Evolutionary conservation across 2,329 filamentous ascomycete genomes (phyloP).

Genomic region (Fusarium concolor): DNA sequence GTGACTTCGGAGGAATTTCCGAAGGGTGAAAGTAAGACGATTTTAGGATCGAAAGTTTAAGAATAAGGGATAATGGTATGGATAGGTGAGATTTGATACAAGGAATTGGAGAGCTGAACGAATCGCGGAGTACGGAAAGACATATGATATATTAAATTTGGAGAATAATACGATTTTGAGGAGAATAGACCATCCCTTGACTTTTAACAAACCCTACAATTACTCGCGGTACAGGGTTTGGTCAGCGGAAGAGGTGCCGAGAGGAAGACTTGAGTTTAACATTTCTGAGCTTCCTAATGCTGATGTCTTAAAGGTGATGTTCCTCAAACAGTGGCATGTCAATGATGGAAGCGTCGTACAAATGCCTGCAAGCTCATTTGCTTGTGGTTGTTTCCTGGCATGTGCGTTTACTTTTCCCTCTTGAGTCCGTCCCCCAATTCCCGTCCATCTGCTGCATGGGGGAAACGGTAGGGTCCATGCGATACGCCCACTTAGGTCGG

Average conservation of each 20-base stretch:
- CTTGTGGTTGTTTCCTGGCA: slow-evolving; percentile 40
- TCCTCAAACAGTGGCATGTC: slow-evolving; percentile 41
- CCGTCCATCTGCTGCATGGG: background rate
- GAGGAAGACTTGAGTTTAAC: slow-evolving; percentile 8
- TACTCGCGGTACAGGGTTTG: slow-evolving; percentile 15
- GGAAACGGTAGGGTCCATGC: slow-evolving; percentile 38
- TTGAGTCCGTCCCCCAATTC: slow-evolving; percentile 1
- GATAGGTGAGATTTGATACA: background rate
- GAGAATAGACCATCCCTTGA: background rate
- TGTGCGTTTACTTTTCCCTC: slow-evolving; percentile 35
- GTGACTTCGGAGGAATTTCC: slow-evolving; percentile 27
- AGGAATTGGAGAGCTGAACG: background rate
- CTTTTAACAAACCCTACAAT: slow-evolving; percentile 3
- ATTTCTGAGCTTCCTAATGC: slow-evolving; percentile 24
- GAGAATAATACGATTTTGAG: slow-evolving; percentile 2
- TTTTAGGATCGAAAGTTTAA: slow-evolving; percentile 3
- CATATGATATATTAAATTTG: slow-evolving; percentile 4
- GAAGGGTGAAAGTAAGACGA: slow-evolving; percentile 28
- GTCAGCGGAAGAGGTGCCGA: slow-evolving; percentile 33
- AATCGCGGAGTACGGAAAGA: slow-evolving; percentile 8
- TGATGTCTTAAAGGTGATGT: slow-evolving; percentile 10
- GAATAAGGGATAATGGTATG: slow-evolving; percentile 6
- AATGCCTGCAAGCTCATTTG: slow-evolving; percentile 43
- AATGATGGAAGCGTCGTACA: slow-evolving; percentile 39
- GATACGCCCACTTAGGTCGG: slow-evolving; percentile 35